Conservation (phyloP, 2,329 filamentous ascomycete genomes). For the Calonectria leucothoes region DNA sequence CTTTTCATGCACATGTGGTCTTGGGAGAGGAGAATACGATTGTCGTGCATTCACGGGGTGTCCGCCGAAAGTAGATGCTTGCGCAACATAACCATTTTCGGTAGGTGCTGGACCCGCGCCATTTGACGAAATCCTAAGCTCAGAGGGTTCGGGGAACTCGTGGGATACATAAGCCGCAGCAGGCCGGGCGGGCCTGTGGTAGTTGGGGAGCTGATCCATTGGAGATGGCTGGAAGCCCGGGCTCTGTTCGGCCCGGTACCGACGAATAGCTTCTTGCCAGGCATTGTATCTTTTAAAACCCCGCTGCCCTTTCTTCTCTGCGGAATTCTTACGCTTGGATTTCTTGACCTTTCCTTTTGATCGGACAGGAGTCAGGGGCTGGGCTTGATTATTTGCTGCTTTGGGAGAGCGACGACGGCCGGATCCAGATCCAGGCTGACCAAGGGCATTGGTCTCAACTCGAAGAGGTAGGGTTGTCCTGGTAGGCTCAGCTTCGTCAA, state of each 20-base stretch:
- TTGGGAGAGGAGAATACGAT: constrained; percentile 34
- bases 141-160: constrained; percentile 32
- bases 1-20: constrained; percentile 34
- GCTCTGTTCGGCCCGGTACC: constrained; percentile 40
- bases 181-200: constrained; percentile 21
- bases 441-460: constrained; percentile 21
- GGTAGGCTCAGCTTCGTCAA: constrained; percentile 37
- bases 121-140: constrained; percentile 31
- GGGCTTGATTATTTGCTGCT: constrained; percentile 21
- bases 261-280: constrained; percentile 53
- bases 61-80: constrained; percentile 29
- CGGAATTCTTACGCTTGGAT: constrained; percentile 41
- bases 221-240: constrained; percentile 23
- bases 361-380: constrained; percentile 29
- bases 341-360: constrained; percentile 40
- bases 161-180: constrained; percentile 21
- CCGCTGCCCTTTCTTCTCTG: constrained; percentile 52
- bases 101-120: constrained; percentile 37
- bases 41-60: constrained; percentile 32
- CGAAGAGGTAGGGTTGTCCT: constrained; percentile 16
- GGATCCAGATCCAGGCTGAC: constrained; percentile 29
- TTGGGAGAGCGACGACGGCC: constrained; percentile 33
- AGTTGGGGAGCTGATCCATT: constrained; percentile 18
- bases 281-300: constrained; percentile 61
- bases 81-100: constrained; percentile 44